A percentile compares a stretch with the other conserved stretches of the same genome.
Conservation (phyloP, 2,329 filamentous ascomycete species). For the Fusarium haematococcum region DNA sequence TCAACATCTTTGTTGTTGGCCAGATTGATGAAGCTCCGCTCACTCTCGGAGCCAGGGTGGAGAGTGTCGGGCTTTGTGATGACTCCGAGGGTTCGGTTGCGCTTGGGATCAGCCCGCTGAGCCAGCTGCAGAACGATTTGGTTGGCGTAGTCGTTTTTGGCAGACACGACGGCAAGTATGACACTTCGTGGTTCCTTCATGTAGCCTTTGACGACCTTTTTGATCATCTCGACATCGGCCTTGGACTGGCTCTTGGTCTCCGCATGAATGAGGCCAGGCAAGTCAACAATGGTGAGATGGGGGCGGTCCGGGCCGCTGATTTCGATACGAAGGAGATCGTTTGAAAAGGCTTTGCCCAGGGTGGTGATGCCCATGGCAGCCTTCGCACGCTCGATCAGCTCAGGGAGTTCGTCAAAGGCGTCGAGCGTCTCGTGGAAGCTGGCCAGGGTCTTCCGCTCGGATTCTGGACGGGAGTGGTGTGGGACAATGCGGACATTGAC, state of each 20-base stretch:
- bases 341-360: constrained; percentile 54
- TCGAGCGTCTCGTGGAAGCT: constrained; percentile 42
- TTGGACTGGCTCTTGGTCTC: constrained; percentile 59
- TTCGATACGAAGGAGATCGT: constrained; percentile 63
- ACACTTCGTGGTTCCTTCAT: constrained; percentile 69
- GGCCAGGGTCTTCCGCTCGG: constrained; percentile 38
- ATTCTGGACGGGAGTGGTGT: constrained; percentile 40
- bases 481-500: constrained; percentile 52
- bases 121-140: constrained; percentile 67
- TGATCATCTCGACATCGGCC: constrained; percentile 58
- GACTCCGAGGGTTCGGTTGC: constrained; percentile 64
- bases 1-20: constrained; percentile 60
- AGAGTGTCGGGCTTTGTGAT: constrained; percentile 68
- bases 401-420: constrained; percentile 24
- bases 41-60: constrained; percentile 50
- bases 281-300: constrained; percentile 70
- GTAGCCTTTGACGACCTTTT: constrained; percentile 64
- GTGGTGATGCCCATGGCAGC: constrained; percentile 61
- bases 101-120: constrained; percentile 34
- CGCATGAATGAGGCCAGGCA: constrained; percentile 67
- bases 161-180: constrained; percentile 69
- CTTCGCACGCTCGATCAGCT: constrained; percentile 56
- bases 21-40: constrained; percentile 54
- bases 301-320: constrained; percentile 61
- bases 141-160: constrained; percentile 67